Conservation (phyloP, 2,329 filamentous ascomycete genomes). For the Aspergillus sp. region DNA sequence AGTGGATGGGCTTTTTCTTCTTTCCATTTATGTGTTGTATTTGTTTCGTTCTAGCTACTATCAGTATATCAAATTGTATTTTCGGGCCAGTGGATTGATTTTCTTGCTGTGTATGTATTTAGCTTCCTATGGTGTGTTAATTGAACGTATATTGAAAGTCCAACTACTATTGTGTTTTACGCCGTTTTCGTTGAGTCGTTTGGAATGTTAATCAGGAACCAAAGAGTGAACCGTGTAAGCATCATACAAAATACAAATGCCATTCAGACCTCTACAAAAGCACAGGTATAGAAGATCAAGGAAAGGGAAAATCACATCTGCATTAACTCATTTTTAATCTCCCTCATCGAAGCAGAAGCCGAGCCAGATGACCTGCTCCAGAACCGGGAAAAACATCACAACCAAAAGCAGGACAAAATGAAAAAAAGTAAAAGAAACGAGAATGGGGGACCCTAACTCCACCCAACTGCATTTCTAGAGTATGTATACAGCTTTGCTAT, state of each 20-base stretch:
- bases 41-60: not conserved
- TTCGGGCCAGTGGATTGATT: slow-evolving; percentile 12
- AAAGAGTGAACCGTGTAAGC: not conserved
- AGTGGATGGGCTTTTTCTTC: slow-evolving; percentile 4
- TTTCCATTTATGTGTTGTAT: slow-evolving; percentile 2
- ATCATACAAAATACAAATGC: slow-evolving; percentile 16
- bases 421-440: not conserved
- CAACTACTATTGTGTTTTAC: not conserved
- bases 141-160: not conserved
- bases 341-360: no score
- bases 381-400: no score
- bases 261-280: slow-evolving; percentile 16
- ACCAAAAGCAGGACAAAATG: not conserved
- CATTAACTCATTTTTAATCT: slow-evolving; percentile 13
- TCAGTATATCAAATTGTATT: slow-evolving; percentile 2
- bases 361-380: no score
- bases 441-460: slow-evolving; percentile 10
- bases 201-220: not conserved
- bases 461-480: slow-evolving; percentile 27
- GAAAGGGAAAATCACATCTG: slow-evolving; percentile 16
- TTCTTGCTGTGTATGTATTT: slow-evolving; percentile 28
- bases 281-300: slow-evolving; percentile 12
- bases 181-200: not conserved
- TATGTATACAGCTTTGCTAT: slow-evolving; percentile 35
- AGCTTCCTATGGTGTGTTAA: slow-evolving; percentile 3